phyloP scores from a whole-genome alignment of 768 basidiomycete species.

The Megacollybia marginata region DNA sequence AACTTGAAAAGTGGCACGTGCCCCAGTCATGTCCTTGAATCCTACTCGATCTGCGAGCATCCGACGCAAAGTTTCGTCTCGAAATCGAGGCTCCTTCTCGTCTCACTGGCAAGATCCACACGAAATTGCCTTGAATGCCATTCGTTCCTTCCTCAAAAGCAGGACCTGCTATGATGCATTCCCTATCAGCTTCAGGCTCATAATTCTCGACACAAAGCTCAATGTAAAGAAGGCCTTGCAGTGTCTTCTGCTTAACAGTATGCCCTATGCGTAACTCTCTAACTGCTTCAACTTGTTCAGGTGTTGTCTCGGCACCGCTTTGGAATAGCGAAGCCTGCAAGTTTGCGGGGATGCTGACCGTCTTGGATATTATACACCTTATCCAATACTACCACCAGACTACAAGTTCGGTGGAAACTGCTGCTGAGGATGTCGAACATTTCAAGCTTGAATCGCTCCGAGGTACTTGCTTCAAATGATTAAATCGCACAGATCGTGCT shows the following conservation, averaged over 20 bases:
- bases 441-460: conserved; percentile 84
- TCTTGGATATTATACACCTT: conserved; percentile 98
- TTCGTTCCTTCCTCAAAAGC: conserved; percentile 77
- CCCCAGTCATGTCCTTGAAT: too few relatives aligned
- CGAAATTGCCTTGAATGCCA: conserved; percentile 57
- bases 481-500: not conserved
- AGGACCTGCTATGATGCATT: conserved; percentile 94
- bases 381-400: conserved; percentile 98
- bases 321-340: conserved; percentile 94
- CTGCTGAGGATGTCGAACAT: conserved; percentile 85
- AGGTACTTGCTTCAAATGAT: conserved; percentile 54
- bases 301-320: conserved; percentile 94
- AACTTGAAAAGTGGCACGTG: too few relatives aligned
- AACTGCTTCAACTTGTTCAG: conserved; percentile 32
- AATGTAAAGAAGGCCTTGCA: conserved; percentile 93
- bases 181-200: conserved; percentile 92
- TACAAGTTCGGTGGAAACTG: conserved; percentile 77
- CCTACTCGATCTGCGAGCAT: conserved; percentile 12
- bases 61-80: conserved; percentile 49
- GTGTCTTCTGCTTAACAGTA: conserved; percentile 79
- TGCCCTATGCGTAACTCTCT: not conserved
- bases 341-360: conserved; percentile 98
- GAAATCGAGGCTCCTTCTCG: conserved; percentile 47
- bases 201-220: conserved; percentile 93
- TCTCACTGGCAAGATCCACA: conserved; percentile 55